Base-by-base conservation (phyloP, 140 eudicot species). In the Flaveria floridana region DNA sequence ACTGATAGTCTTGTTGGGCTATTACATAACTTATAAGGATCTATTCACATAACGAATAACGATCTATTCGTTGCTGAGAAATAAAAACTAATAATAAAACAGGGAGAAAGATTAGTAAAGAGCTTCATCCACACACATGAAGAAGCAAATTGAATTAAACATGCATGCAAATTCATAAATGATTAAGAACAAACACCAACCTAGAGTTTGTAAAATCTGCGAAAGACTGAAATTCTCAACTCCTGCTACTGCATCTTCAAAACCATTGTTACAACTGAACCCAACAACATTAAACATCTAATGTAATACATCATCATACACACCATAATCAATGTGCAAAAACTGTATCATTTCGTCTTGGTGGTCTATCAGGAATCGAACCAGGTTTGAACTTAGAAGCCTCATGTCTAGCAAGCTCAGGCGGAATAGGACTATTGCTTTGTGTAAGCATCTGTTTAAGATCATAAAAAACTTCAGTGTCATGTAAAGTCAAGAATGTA, bases 381-480 rank as follows among this genome's bases (percentile, higher is more conserved):
- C 86, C 86, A 19, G 83, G 86, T 68, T 82, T 82, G 50, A 82
- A 82, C 71, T 82, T 82, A 9, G 83, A 82, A 42, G 86, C 86
- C 68, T 82, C 86, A 64, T 84, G 87, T 67, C 80, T 84, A 39
- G 82, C 82, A 41, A 84, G 82, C 72, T 80, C 87, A 25, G 87
- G 87, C 0, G 87, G 87, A 26, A 84, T 74, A 0, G 80, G 80
- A 44, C 82, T 76, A 51, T 80, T 77, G 56, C 80, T 80, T 53
- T 84, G 82, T 16, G 78, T 80, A 37, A 84, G 80, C 87, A 80
- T 84, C 74, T 84, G 85, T 30, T 80, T 84, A 20, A 84, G 80
- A 73, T 80, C 87, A 68, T 84, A 84, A 25, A 84, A 84, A 18
- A 84, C 82, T 14, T 84, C 80, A 14, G 82, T 72, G 59, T 84